Percentiles rank a stretch among this genome's conserved stretches.
phyloP scores from a whole-genome alignment of 805 yeast species.

The Candida easanensis region DNA sequence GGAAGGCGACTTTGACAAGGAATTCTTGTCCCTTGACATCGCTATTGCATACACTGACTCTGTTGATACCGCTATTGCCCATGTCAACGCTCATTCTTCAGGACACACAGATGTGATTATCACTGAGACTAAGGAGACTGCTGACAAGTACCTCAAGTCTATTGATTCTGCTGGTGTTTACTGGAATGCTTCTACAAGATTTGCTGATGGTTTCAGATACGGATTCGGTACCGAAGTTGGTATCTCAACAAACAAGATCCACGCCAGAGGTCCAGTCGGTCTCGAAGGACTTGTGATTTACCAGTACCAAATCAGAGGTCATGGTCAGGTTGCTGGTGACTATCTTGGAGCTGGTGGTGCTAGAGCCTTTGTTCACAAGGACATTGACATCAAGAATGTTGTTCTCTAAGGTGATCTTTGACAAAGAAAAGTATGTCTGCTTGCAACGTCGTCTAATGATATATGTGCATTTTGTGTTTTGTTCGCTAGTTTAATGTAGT shows the following conservation, averaged over 20 bases:
- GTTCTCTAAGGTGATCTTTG: too few relatives aligned
- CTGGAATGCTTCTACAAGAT: constrained; percentile 96
- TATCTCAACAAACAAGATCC: constrained; percentile 93
- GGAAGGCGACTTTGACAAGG: constrained; percentile 74
- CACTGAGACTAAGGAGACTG: constrained; percentile 68
- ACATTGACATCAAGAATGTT: constrained; percentile 40
- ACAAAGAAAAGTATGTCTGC: background rate
- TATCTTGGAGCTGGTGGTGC: constrained; percentile 92
- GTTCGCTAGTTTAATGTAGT: too few relatives aligned
- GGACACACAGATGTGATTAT: constrained; percentile 94
- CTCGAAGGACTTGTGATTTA: constrained; percentile 94
- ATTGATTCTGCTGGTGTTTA: constrained; percentile 95
- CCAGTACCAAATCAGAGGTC: constrained; percentile 89
- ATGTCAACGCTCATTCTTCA: constrained; percentile 89
- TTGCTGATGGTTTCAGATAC: constrained; percentile 97
- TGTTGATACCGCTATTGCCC: constrained; percentile 72
- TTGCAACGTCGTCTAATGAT: too few relatives aligned
- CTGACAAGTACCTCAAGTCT: constrained; percentile 76
- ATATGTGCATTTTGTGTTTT: too few relatives aligned
- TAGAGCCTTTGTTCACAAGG: constrained; percentile 72
- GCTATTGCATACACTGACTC: constrained; percentile 64
- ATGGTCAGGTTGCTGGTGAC: constrained; percentile 90
- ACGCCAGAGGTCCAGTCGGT: constrained; percentile 98
- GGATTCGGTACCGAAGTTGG: constrained; percentile 99
- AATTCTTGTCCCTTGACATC: constrained; percentile 78